Evolutionary conservation across 106 monocot genomes (phyloP).

Genomic region (Dendrobium nobile): DNA sequence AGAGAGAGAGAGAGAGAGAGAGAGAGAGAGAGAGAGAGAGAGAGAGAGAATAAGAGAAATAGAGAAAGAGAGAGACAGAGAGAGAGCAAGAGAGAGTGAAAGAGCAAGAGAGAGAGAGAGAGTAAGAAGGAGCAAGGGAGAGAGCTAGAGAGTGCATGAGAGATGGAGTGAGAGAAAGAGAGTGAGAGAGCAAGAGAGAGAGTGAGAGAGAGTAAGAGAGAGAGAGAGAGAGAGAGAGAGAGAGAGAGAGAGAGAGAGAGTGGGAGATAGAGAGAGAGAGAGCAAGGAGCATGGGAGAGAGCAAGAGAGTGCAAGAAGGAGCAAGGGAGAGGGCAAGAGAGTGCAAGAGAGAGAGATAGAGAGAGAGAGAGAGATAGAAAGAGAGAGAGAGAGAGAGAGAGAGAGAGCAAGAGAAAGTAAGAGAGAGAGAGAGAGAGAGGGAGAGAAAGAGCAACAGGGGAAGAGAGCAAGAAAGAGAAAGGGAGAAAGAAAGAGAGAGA

Average conservation of each 20-base stretch:
- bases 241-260: background rate
- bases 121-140: background rate
- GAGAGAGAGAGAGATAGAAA: background rate
- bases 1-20: no score
- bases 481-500: background rate
- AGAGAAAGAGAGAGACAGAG: no score
- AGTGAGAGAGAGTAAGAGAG: background rate
- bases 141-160: background rate
- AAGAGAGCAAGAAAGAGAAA: background rate
- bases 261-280: background rate
- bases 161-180: background rate
- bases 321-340: no score
- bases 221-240: background rate
- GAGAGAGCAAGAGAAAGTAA: background rate
- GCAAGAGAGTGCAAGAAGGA: no score
- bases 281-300: background rate
- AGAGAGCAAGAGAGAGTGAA: no score
- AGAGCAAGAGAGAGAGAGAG: background rate
- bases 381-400: background rate
- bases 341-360: background rate
- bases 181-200: background rate
- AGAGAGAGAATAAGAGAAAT: no score
- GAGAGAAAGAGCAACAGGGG: background rate
- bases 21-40: no score
- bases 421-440: background rate